Evolutionary conservation across 805 yeast species (phyloP).

Genomic region (Cyberlindnera saturnus): DNA sequence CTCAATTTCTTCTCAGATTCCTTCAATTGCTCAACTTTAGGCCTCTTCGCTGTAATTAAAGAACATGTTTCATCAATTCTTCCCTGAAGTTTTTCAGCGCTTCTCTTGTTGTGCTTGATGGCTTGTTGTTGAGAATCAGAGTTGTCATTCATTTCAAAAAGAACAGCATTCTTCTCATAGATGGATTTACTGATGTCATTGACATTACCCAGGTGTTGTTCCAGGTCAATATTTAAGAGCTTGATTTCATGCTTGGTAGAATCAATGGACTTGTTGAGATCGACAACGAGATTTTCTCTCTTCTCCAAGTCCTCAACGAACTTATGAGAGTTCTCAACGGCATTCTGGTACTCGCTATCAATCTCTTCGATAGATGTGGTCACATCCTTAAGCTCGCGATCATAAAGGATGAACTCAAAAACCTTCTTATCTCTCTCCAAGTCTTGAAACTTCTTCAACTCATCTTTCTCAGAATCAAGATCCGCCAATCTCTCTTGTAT

Average conservation of each 20-base stretch:
- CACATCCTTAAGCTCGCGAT: constrained; percentile 65
- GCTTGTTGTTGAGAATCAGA: constrained; percentile 32
- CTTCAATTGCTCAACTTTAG: constrained; percentile 34
- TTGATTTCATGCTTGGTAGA: constrained; percentile 43
- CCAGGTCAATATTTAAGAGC: constrained; percentile 49
- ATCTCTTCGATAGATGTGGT: constrained; percentile 53
- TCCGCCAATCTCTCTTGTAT: constrained; percentile 70
- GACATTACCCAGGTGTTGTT: constrained; percentile 44
- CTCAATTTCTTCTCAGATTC: constrained; percentile 36
- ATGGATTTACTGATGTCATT: constrained; percentile 42
- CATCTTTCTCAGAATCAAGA: constrained; percentile 74
- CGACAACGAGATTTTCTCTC: constrained; percentile 47
- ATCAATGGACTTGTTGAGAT: constrained; percentile 39
- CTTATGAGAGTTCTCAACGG: constrained; percentile 46
- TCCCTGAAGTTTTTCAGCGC: constrained; percentile 18
- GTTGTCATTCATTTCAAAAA: constrained; percentile 30
- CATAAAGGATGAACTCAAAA: constrained; percentile 68
- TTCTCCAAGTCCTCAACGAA: constrained; percentile 52
- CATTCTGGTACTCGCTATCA: constrained; percentile 49
- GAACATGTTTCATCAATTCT: constrained; percentile 28
- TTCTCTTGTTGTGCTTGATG: constrained; percentile 20
- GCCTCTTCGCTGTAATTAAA: constrained; percentile 32
- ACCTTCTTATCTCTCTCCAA: constrained; percentile 64
- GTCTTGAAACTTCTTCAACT: constrained; percentile 61
- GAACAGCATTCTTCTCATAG: constrained; percentile 43